These are phyloP conservation scores for Tetrapisispora arboricola DNA, from an alignment of 805 yeast genomes.

Conservation along the genomic window DNA sequence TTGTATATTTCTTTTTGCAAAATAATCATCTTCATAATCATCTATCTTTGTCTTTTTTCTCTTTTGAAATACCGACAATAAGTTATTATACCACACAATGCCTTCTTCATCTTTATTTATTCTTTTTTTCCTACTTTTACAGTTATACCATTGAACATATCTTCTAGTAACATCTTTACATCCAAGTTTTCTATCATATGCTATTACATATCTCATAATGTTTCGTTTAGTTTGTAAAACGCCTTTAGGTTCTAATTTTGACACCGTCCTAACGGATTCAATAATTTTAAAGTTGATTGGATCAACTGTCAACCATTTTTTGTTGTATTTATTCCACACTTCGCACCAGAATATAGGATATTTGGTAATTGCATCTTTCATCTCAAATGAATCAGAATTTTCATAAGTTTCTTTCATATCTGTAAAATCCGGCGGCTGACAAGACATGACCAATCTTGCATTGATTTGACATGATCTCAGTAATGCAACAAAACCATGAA, in stretches of 20 bases:
- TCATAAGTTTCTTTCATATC: conserved; percentile 14
- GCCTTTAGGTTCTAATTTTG: conserved; percentile 57
- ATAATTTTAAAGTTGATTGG: conserved; percentile 56
- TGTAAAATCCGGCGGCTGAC: conserved; percentile 87
- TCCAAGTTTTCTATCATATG: conserved; percentile 54
- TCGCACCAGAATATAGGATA: conserved; percentile 89
- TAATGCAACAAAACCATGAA: conserved; percentile 78
- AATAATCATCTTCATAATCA: conserved; percentile 29
- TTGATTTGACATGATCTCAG: conserved; percentile 60
- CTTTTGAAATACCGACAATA: conserved; percentile 26
- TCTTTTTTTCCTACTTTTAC: conserved; percentile 65
- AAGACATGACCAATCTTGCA: conserved; percentile 67
- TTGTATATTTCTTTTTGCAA: conserved; percentile 40
- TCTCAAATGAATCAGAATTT: background rate
- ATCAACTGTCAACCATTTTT: conserved; percentile 79
- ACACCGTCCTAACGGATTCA: conserved; percentile 49
- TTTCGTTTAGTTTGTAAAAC: conserved; percentile 29
- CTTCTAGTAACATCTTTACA: conserved; percentile 79
- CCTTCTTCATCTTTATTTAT: conserved; percentile 51
- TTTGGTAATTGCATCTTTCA: conserved; percentile 11
- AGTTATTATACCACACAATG: conserved; percentile 47
- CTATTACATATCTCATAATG: conserved; percentile 63
- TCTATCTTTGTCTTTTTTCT: conserved; percentile 25
- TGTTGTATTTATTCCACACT: conserved; percentile 70
- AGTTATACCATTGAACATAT: conserved; percentile 53